A percentile compares a stretch with the other conserved stretches of the same genome.
These are phyloP conservation scores for Chenopodium berlandieri DNA, from an alignment of 148 eudicot species.

Conservation along the genomic window DNA sequence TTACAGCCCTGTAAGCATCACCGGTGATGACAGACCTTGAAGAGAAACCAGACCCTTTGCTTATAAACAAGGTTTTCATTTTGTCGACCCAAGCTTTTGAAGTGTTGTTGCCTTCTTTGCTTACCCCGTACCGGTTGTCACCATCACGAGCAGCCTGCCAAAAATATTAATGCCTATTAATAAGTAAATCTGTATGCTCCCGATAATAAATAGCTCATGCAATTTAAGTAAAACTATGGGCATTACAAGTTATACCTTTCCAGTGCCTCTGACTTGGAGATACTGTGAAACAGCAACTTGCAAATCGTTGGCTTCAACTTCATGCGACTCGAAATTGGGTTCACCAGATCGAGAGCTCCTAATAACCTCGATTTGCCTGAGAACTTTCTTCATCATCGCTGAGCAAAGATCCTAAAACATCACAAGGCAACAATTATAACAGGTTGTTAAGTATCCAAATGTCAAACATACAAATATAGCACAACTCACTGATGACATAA, in stretches of 20 bases:
- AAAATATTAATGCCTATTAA: neutral
- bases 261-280: constrained; percentile 76
- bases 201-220: neutral
- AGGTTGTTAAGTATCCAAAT: neutral
- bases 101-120: constrained; percentile 46
- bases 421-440: constrained; percentile 1
- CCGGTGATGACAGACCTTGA: constrained; percentile 95
- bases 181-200: neutral
- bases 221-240: neutral
- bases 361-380: constrained; percentile 74
- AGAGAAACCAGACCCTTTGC: constrained; percentile 96
- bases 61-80: constrained; percentile 83
- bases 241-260: constrained; percentile 52
- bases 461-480: neutral
- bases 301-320: constrained; percentile 83
- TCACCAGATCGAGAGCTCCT: constrained; percentile 82
- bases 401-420: constrained; percentile 68
- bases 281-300: constrained; percentile 79
- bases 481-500: constrained; percentile 78
- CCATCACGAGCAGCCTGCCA: constrained; percentile 76
- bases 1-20: constrained; percentile 72
- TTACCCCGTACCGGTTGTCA: constrained; percentile 58
- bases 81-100: constrained; percentile 96
- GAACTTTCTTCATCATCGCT: constrained; percentile 67
- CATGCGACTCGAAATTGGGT: constrained; percentile 86